Evolutionary conservation across 148 eudicot genomes (phyloP).

Genomic region (Rhododendron ferrugineum): DNA sequence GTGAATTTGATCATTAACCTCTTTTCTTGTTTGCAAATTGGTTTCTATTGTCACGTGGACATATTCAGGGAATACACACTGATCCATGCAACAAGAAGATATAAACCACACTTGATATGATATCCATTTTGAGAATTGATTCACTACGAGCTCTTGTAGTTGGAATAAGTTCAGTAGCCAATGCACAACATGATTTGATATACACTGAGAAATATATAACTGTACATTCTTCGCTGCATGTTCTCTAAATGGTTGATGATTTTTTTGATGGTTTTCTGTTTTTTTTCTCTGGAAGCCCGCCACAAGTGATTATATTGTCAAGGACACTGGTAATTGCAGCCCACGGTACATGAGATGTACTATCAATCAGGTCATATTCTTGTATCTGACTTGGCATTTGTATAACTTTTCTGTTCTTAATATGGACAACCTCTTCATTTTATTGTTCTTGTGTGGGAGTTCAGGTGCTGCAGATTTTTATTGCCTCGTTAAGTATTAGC

Average conservation of each 20-base stretch:
- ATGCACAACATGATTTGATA: not conserved
- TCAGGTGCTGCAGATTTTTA: not conserved
- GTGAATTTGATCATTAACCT: not conserved
- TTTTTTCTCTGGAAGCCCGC: constrained; percentile 59
- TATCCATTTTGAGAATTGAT: not conserved
- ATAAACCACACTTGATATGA: not conserved
- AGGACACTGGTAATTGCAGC: constrained; percentile 95
- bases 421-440: not conserved
- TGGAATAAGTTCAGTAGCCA: not conserved
- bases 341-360: constrained; percentile 98
- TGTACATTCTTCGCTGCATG: not conserved
- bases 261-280: constrained; percentile 2
- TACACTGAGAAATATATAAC: not conserved
- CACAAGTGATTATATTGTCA: constrained; percentile 77
- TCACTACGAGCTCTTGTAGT: not conserved
- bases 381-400: not conserved
- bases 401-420: not conserved
- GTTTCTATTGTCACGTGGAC: not conserved
- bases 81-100: not conserved
- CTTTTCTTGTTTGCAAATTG: not conserved
- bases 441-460: not conserved
- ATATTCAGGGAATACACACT: not conserved
- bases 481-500: not conserved
- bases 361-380: constrained; percentile 67
- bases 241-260: not conserved